A percentile compares a stretch with the other conserved stretches of the same genome.
phyloP scores from a whole-genome alignment of 306 rosid species.

The Cucurbita ficifolia region DNA sequence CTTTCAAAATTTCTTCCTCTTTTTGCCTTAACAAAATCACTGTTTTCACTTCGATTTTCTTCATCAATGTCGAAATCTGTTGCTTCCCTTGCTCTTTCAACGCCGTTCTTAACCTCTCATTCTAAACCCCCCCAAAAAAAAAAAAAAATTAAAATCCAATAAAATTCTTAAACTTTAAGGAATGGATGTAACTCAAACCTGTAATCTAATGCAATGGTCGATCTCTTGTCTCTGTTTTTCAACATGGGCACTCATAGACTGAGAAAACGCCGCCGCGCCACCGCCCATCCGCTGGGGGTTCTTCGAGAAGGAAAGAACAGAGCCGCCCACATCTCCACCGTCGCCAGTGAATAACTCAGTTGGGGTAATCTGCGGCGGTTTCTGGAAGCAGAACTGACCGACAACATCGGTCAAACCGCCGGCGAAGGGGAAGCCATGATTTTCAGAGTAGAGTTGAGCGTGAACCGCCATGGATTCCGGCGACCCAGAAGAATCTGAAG shows the following conservation, averaged over 20 bases:
- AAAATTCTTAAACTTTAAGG: background rate
- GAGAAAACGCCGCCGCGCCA: slow-evolving; percentile 5
- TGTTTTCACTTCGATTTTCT: slow-evolving; percentile 23
- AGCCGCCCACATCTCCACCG: background rate
- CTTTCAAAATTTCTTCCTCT: slow-evolving; percentile 41
- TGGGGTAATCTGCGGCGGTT: slow-evolving; percentile 16
- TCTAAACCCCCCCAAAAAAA: slow-evolving; percentile 17
- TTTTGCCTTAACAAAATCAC: slow-evolving; percentile 19
- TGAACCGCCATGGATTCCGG: slow-evolving; percentile 38
- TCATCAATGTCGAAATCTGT: slow-evolving; percentile 19
- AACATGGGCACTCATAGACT: slow-evolving; percentile 15
- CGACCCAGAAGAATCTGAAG: background rate
- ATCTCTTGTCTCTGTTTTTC: slow-evolving; percentile 35
- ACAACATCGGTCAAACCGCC: background rate
- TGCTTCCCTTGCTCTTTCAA: slow-evolving; percentile 40
- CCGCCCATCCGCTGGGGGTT: background rate
- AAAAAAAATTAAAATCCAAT: background rate
- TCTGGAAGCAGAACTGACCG: slow-evolving; percentile 19
- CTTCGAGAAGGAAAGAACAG: slow-evolving; percentile 3
- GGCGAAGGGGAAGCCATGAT: slow-evolving; percentile 25
- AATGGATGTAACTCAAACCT: slow-evolving; percentile 22
- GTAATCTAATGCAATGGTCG: slow-evolving; percentile 33
- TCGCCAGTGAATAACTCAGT: slow-evolving; percentile 2
- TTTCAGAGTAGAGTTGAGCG: slow-evolving; percentile 34
- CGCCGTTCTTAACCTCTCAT: slow-evolving; percentile 31